Evolutionary conservation across 179 eudicot species (phyloP), one percentile per base, ranked within the genome.

Genomic region (Corrigiola litoralis): DNA sequence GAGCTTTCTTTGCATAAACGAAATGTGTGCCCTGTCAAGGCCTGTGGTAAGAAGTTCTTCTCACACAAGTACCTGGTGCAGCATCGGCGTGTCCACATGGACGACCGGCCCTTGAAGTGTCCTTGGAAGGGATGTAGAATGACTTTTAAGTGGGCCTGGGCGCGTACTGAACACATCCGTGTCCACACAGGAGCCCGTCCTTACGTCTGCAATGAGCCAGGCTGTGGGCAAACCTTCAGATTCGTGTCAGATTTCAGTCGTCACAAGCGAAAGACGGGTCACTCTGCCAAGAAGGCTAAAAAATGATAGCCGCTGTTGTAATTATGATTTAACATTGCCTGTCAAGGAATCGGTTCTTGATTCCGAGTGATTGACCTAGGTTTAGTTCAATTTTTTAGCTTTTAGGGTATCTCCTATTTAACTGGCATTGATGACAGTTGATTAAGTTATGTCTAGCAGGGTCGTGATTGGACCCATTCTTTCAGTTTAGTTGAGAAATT

Each of bases 121-220:
- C 99, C 99, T 2, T 94, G 99, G 99, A 91, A 94, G 73, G 97
- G 99, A 5, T 94, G 99, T 78, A 82, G 79, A 72, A 94, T 90
- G 99, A 73, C 88, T 0, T 94, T 94, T 75, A 94, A 94, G 73
- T 94, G 99, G 99, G 99, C 99, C 0, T 94, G 99, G 99, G 99
- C 99, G 1, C 79, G 99, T 57, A 94, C 99, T 0, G 99, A 94
- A 58, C 99, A 94, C 72, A 88, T 94, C 0, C 67, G 99, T 37
- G 97, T 94, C 45, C 99, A 94, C 69, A 94, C 99, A 0, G 99
- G 99, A 41, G 99, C 81, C 7, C 94, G 99, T 5, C 99, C 99
- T 1, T 94, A 94, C 50, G 77, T 82, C 29, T 94, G 99, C 74
- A 66, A 57, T 1, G 88, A 83, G 71, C 66, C 84, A 0, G 97